phyloP scores from a whole-genome alignment of 2,329 filamentous ascomycete genomes.

The Fusarium fracticaudum region DNA sequence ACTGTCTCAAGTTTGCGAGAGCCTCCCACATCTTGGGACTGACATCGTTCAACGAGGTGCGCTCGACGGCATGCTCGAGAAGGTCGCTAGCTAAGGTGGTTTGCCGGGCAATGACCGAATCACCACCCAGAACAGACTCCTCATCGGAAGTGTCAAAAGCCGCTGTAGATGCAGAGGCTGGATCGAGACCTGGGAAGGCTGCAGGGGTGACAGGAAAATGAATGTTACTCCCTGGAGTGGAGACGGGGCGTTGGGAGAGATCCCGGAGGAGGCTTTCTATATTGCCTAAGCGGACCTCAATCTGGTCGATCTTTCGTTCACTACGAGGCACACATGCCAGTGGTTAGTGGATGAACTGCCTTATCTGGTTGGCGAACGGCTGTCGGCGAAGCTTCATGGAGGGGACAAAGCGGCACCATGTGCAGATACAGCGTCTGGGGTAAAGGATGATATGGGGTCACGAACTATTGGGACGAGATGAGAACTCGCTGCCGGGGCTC shows the following conservation, averaged over 20 bases:
- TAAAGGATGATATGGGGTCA: constrained; percentile 16
- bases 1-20: constrained; percentile 60
- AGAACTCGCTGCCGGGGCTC: constrained; percentile 65
- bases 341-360: constrained; percentile 4
- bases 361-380: not conserved
- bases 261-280: constrained; percentile 57
- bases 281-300: constrained; percentile 55
- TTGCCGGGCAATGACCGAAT: constrained; percentile 59
- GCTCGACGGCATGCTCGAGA: constrained; percentile 61
- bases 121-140: constrained; percentile 57
- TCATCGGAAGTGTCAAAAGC: constrained; percentile 53
- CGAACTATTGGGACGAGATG: constrained; percentile 70
- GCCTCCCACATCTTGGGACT: constrained; percentile 64
- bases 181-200: constrained; percentile 29
- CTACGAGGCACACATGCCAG: constrained; percentile 43
- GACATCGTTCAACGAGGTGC: constrained; percentile 56
- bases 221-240: constrained; percentile 37
- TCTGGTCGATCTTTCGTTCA: constrained; percentile 63
- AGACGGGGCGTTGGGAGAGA: constrained; percentile 45
- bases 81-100: constrained; percentile 65
- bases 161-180: constrained; percentile 44
- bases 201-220: constrained; percentile 37
- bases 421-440: not conserved
- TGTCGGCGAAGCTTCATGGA: not conserved
- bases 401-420: not conserved